Conservation (phyloP, 164 flowering plant species). For the Berberis thunbergii region DNA sequence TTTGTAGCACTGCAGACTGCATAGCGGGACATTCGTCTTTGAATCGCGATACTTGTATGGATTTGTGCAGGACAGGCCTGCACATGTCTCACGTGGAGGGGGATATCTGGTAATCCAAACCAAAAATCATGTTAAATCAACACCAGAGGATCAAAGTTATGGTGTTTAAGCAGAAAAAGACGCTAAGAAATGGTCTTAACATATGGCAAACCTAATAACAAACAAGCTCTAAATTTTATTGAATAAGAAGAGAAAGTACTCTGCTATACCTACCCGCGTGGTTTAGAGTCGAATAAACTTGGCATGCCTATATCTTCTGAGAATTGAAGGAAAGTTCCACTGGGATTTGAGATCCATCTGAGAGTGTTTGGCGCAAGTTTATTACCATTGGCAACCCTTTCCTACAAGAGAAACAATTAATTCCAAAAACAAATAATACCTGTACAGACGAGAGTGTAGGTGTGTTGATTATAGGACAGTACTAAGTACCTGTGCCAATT, state of each 20-base stretch:
- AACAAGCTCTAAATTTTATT: not conserved
- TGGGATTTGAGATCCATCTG: constrained; percentile 63
- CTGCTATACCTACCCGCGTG: constrained; percentile 41
- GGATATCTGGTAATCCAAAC: constrained; percentile 48
- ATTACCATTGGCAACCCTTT: constrained; percentile 64
- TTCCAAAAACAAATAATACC: not conserved
- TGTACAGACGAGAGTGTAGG: no score
- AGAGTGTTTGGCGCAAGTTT: constrained; percentile 46
- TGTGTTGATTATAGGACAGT: not conserved
- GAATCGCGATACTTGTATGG: constrained; percentile 69
- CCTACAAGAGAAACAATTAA: constrained; percentile 33
- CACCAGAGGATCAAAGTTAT: not conserved
- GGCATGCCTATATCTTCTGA: constrained; percentile 71
- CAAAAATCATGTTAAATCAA: constrained; percentile 1
- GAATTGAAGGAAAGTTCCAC: constrained; percentile 70
- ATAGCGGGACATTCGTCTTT: constrained; percentile 62
- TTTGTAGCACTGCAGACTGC: constrained; percentile 73
- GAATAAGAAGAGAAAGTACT: not conserved
- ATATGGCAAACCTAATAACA: not conserved
- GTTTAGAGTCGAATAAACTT: constrained; percentile 52
- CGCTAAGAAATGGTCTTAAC: not conserved
- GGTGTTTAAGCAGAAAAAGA: not conserved
- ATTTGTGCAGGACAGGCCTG: constrained; percentile 55
- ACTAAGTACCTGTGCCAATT: constrained; percentile 70
- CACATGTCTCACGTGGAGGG: constrained; percentile 72